These are phyloP conservation scores for Paramecium bursaria DNA, from an alignment of 73 alveolate species.

Conservation along the genomic window DNA sequence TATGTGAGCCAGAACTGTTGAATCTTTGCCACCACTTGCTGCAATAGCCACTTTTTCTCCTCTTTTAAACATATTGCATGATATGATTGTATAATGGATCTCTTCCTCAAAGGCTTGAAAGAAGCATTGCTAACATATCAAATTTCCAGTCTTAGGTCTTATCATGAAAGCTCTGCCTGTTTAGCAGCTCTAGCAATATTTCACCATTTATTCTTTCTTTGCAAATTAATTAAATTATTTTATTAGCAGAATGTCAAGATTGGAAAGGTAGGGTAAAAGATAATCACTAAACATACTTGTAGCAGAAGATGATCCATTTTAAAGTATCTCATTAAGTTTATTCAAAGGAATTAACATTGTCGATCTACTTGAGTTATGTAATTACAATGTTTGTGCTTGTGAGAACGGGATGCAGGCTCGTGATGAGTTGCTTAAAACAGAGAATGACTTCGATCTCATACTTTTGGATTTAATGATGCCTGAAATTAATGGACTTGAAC, in stretches of 20 bases:
- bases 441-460: slow-evolving; percentile 74
- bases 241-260: too few species aligned
- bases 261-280: too few species aligned
- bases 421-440: slow-evolving; percentile 67
- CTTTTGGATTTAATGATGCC: slow-evolving; percentile 84
- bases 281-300: slow-evolving; percentile 75
- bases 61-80: slow-evolving; percentile 81
- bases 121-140: slow-evolving; percentile 93
- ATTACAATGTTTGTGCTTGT: slow-evolving; percentile 74
- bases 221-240: too few species aligned
- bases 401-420: slow-evolving; percentile 79
- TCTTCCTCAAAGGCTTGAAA: slow-evolving; percentile 94
- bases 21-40: slow-evolving; percentile 97
- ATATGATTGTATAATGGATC: slow-evolving; percentile 91
- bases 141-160: slow-evolving; percentile 90
- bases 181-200: slow-evolving; percentile 65
- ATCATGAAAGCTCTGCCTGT: slow-evolving; percentile 54
- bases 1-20: slow-evolving; percentile 97
- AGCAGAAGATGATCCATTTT: slow-evolving; percentile 86
- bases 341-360: too few species aligned
- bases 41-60: slow-evolving; percentile 94
- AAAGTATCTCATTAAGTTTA: slow-evolving; percentile 82
- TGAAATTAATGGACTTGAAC: slow-evolving; percentile 85
- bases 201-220: slow-evolving; percentile 54
- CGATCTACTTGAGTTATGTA: slow-evolving; percentile 78